A percentile compares a stretch with the other conserved stretches of the same genome.
phyloP scores from a whole-genome alignment of 768 basidiomycete genomes.

The Clavulina sp. region DNA sequence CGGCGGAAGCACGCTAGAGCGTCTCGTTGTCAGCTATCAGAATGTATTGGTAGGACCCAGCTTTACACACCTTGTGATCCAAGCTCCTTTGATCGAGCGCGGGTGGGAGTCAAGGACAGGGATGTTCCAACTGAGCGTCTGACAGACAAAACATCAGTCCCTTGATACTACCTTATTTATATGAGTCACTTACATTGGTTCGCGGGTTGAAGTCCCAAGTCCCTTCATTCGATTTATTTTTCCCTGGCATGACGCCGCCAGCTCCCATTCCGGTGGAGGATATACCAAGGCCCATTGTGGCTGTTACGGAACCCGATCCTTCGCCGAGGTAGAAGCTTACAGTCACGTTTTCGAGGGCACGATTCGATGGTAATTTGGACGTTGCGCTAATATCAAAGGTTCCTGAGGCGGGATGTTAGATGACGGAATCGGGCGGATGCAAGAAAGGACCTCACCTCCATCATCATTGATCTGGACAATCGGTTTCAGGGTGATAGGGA shows the following conservation, averaged over 20 bases:
- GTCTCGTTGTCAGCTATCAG: neutral
- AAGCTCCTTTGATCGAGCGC: constrained; percentile 62
- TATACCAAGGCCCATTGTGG: constrained; percentile 14
- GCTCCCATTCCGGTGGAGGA: neutral
- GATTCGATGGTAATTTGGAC: neutral
- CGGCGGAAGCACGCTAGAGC: constrained; percentile 24
- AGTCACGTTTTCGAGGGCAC: neutral
- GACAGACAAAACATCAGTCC: constrained; percentile 1
- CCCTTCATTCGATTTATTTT: constrained; percentile 45
- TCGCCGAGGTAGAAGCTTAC: neutral
- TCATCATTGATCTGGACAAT: constrained; percentile 22
- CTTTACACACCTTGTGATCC: constrained; percentile 39
- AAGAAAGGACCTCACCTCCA: constrained; percentile 22
- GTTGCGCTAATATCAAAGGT: neutral
- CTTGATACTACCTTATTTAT: constrained; percentile 1
- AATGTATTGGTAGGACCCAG: neutral
- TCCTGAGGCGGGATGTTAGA: neutral
- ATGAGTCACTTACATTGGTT: constrained; percentile 29
- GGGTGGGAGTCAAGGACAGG: constrained; percentile 41
- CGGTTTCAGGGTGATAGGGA: constrained; percentile 21
- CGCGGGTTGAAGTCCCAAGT: constrained; percentile 70
- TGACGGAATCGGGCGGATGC: neutral
- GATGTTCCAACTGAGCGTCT: constrained; percentile 72
- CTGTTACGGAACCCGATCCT: constrained; percentile 3
- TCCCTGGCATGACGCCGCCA: neutral